Base-by-base conservation (phyloP, 495 filamentous ascomycete genomes). In the Hypoxylon rickii region DNA sequence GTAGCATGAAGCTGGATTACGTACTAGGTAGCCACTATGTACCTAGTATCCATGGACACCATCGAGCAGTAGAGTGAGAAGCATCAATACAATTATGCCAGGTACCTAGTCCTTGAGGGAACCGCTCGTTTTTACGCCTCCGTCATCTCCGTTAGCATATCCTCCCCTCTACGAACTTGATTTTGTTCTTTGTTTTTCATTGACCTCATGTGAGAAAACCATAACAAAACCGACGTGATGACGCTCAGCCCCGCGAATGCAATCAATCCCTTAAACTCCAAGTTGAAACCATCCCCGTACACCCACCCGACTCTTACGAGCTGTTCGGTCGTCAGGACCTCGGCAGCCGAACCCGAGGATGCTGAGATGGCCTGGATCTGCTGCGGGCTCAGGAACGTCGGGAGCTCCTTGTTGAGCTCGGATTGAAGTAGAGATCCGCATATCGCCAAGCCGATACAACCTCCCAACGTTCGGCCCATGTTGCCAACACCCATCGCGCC, bases 401-500 rank as follows among this genome's bases (percentile, higher is more conserved):
- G 51, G 16, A 54, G 51, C 31, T 54, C 41, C 16, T 31, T 44
- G 42, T 54, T 46, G 11, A 54, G 51, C 40, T 54, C 41, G 2
- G 51, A 54, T 38, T 54, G 51, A 22, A 54, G 12, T 7, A 54
- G 1, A 7, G 42, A 45, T 13, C 36, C 38, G 42, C 51, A 45
- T 46, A 46, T 39, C 18, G 51, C 51, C 16, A 54, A 40, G 1
- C 51, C 51, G 34, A 54, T 46, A 37, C 51, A 54, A 12, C 51
- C 51, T 22, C 51, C 51, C 4, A 54, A 24, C 6, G 51, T 54
- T 21, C 51, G 32, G 12, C 51, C 51, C 51, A 54, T 54, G 31
- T 54, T 54, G 11, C 51, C 51, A 7, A 54, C 51, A n/a, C 51
- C 51, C 51, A 54, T 54, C 7, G 51, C 51, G 18, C 51, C 42